Evolutionary conservation across 1,284 basidiomycete species (phyloP), one percentile per base, ranked within the genome.

Genomic region (Fomitopsis betulina): DNA sequence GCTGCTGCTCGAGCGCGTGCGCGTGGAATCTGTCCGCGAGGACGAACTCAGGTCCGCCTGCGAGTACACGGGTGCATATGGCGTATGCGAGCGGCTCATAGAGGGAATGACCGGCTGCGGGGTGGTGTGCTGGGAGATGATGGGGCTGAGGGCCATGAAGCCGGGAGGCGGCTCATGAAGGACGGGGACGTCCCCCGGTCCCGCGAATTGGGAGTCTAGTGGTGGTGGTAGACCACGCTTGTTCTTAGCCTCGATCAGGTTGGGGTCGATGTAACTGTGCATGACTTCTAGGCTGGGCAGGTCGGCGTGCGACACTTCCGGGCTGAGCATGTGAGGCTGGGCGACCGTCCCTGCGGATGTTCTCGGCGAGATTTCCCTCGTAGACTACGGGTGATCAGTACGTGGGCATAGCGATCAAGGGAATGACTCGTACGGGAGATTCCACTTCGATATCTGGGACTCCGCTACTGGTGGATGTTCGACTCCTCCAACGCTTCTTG

Each of bases 381-480:
- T 61, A 9, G 60, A 63, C 64, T 62, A 37, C 30, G 8, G 5
- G 30, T 10, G 40, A n/a, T 54, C 33, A 43, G 15, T 23, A 30
- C 23, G 35, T 40, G 17, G 25, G 27, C 27, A 4, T 30, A 30
- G 27, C 27, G 27, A 8, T 30, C 27, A 30, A 30, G 5, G 27
- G 27, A 30, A 30, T 4, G 27, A 30, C 27, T 30, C 55, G n/a
- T 38, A 67, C 66, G 10, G 66, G 66, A 37, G 63, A 59, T 40
- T 66, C 62, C 21, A 67, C 60, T n/a, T 53, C 35, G 53, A 67
- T 67, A 19, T 63, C 64, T 1, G 66, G 66, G 21, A 67, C 59
- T 9, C 58, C 61, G 19, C 56, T 60, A 7, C 58, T 61, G 53
- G 25, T 55, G 38, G 56, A 60, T 17, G 58, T 57, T 6, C 61